Evolutionary conservation across 495 filamentous ascomycete genomes (phyloP).

Genomic region (Beverwykella pulmonaria): DNA sequence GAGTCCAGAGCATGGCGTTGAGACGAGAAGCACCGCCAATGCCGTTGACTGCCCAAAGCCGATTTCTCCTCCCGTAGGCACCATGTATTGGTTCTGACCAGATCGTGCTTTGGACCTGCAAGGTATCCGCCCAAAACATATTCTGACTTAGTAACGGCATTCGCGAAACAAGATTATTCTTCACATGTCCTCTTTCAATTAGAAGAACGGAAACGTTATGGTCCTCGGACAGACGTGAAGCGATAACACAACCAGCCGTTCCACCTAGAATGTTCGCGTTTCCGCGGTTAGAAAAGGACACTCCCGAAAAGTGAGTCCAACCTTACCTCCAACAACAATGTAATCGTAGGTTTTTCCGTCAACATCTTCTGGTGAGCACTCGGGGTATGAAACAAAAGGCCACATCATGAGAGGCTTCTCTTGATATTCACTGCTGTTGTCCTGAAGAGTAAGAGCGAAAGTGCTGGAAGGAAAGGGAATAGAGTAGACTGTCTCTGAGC

Average conservation of each 20-base stretch:
- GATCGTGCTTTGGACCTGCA: constrained; percentile 28
- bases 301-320: background rate
- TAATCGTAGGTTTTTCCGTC: constrained; percentile 25
- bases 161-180: constrained; percentile 26
- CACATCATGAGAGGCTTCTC: constrained; percentile 16
- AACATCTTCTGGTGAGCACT: constrained; percentile 18
- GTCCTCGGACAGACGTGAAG: constrained; percentile 26
- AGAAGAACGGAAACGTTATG: constrained; percentile 22
- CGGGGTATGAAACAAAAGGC: constrained; percentile 23
- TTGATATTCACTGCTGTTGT: constrained; percentile 3
- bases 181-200: constrained; percentile 28
- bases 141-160: constrained; percentile 28
- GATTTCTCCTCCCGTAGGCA: constrained; percentile 20
- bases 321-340: constrained; percentile 27
- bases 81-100: constrained; percentile 24
- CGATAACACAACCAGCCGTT: constrained; percentile 24
- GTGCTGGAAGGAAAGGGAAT: constrained; percentile 1
- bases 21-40: constrained; percentile 27
- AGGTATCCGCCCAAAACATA: constrained; percentile 21
- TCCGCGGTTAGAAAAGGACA: constrained; percentile 3
- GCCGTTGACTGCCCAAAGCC: constrained; percentile 28
- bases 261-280: constrained; percentile 23
- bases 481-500: background rate
- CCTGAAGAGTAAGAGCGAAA: constrained; percentile 2
- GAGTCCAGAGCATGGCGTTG: constrained; percentile 29